Conservation (phyloP, 2,329 filamentous ascomycete genomes). For the Alternaria postmessia region DNA sequence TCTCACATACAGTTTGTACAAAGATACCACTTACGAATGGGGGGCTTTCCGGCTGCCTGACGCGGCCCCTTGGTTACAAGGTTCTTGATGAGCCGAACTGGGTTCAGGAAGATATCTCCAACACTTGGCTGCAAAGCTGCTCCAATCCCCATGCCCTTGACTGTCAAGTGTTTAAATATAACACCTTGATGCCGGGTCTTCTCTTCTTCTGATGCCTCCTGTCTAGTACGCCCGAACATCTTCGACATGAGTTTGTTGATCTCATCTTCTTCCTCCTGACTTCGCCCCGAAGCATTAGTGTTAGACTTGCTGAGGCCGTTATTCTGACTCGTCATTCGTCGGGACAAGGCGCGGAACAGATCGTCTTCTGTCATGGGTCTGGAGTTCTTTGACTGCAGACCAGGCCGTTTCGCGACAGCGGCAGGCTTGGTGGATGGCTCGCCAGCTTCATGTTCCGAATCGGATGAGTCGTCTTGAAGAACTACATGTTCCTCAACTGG, state of each 20-base stretch:
- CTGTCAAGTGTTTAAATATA: constrained; percentile 70
- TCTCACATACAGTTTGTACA: no score
- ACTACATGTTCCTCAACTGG: constrained; percentile 26
- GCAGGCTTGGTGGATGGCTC: constrained; percentile 31
- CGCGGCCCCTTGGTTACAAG: constrained; percentile 55
- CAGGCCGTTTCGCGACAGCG: constrained; percentile 25
- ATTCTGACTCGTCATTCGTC: constrained; percentile 54
- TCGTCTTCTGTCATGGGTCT: constrained; percentile 60
- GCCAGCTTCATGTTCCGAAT: constrained; percentile 34
- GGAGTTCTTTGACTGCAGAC: constrained; percentile 29
- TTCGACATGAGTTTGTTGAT: constrained; percentile 71
- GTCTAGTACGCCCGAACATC: constrained; percentile 73
- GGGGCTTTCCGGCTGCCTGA: constrained; percentile 58
- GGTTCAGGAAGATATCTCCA: constrained; percentile 68
- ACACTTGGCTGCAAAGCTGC: constrained; percentile 69
- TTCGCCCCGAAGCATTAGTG: constrained; percentile 34
- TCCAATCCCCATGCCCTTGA: constrained; percentile 68
- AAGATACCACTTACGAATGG: constrained; percentile 54
- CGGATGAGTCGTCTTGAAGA: constrained; percentile 24
- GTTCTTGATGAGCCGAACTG: constrained; percentile 63
- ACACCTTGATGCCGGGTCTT: constrained; percentile 74
- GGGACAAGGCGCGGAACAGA: constrained; percentile 59
- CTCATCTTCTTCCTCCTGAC: constrained; percentile 57
- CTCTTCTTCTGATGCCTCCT: constrained; percentile 72
- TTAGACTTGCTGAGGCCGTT: constrained; percentile 32